A percentile compares a stretch with the other conserved stretches of the same genome.
Evolutionary conservation across 2,329 filamentous ascomycete genomes (phyloP).

Genomic region (Mycocentrospora acerina): DNA sequence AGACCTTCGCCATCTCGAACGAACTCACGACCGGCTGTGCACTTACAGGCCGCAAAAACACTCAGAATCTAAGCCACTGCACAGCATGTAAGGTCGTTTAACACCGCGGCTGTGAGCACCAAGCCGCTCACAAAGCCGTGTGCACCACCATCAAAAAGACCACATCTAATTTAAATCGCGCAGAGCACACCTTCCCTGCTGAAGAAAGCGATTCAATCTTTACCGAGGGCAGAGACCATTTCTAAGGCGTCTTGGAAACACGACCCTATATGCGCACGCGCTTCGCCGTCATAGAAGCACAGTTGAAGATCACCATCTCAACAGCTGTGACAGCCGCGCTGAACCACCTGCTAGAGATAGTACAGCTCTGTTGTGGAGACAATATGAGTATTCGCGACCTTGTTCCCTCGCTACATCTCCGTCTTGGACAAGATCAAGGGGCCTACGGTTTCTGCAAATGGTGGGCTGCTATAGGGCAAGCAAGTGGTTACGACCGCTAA

Average conservation of each 20-base stretch:
- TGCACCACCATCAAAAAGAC: conserved; percentile 45
- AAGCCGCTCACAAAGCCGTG: conserved; percentile 44
- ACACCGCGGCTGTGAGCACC: conserved; percentile 53
- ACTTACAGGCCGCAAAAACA: too few species aligned
- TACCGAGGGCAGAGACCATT: neutral
- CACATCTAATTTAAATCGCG: conserved; percentile 28
- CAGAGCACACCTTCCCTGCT: conserved; percentile 12
- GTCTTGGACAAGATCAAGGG: conserved; percentile 54
- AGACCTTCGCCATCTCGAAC: too few species aligned
- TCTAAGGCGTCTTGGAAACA: conserved; percentile 1
- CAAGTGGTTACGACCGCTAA: conserved; percentile 40
- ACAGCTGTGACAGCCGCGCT: conserved; percentile 41
- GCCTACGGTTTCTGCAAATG: conserved; percentile 53
- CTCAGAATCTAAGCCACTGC: conserved; percentile 46
- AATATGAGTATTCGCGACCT: conserved; percentile 48
- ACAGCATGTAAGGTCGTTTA: conserved; percentile 45
- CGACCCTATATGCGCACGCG: conserved; percentile 3
- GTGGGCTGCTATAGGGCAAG: conserved; percentile 37
- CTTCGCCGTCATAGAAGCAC: neutral
- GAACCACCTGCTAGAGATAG: conserved; percentile 43
- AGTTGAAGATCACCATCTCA: conserved; percentile 16
- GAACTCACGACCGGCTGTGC: too few species aligned
- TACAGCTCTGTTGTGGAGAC: conserved; percentile 50
- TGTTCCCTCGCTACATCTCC: conserved; percentile 48
- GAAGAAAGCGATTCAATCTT: neutral